These are phyloP conservation scores for Aquilaria malaccensis DNA, from an alignment of 345 rosid genomes.

Conservation along the genomic window DNA sequence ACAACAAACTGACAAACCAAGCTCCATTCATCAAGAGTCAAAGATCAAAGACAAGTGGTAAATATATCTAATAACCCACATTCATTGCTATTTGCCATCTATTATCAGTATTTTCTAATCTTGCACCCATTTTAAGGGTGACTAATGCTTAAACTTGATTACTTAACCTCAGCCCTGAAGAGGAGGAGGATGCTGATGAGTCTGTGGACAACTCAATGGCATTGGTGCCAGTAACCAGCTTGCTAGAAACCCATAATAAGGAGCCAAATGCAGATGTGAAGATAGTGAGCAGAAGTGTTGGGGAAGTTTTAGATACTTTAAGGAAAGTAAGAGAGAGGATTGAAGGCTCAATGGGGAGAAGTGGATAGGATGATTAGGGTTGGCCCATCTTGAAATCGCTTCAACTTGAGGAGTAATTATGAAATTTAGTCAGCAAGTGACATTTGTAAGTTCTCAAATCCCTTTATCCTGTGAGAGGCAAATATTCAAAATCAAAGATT, in stretches of 20 bases:
- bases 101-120: not conserved
- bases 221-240: constrained; percentile 16
- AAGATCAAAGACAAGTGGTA: constrained; percentile 20
- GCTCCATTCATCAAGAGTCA: constrained; percentile 17
- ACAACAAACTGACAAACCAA: constrained; percentile 6
- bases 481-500: too few relatives aligned
- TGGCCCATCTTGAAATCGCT: constrained; percentile 20
- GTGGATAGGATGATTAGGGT: constrained; percentile 31
- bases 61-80: not conserved
- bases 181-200: constrained; percentile 11
- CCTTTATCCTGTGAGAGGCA: too few relatives aligned
- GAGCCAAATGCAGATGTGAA: constrained; percentile 15
- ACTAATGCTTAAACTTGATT: too few relatives aligned
- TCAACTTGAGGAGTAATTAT: too few relatives aligned
- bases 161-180: not conserved
- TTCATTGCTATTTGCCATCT: not conserved
- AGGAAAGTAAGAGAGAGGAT: constrained; percentile 36
- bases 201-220: constrained; percentile 37
- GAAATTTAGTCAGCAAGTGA: too few relatives aligned
- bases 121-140: too few relatives aligned
- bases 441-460: too few relatives aligned
- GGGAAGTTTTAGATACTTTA: constrained; percentile 44
- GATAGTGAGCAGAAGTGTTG: constrained; percentile 20
- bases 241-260: constrained; percentile 12
- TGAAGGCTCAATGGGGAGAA: constrained; percentile 26